Evolutionary conservation across 2,329 filamentous ascomycete species (phyloP).

Genomic region (Paraphaeosphaeria sporulosa): DNA sequence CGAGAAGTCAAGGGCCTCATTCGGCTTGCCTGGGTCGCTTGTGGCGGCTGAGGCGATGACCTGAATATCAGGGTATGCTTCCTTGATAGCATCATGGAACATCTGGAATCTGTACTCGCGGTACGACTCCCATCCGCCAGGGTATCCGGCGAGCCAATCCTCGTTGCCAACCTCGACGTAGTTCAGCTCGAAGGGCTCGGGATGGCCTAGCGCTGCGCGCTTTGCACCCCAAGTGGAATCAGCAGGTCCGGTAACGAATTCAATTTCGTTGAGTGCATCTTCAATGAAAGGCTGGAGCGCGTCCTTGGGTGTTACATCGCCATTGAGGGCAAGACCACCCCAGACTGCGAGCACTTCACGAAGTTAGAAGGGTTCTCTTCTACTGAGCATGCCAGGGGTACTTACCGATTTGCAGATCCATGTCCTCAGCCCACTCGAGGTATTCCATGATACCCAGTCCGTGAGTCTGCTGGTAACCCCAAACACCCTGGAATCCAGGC

Average conservation of each 20-base stretch:
- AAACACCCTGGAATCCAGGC: conserved; percentile 55
- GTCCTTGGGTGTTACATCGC: conserved; percentile 46
- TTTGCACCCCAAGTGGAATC: conserved; percentile 44
- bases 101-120: conserved; percentile 43
- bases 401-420: conserved; percentile 50
- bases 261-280: conserved; percentile 48
- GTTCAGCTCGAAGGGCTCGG: conserved; percentile 47
- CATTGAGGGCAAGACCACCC: conserved; percentile 55
- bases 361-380: conserved; percentile 17
- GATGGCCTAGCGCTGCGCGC: conserved; percentile 46
- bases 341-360: conserved; percentile 51
- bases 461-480: conserved; percentile 53
- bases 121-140: conserved; percentile 37
- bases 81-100: conserved; percentile 45
- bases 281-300: conserved; percentile 49
- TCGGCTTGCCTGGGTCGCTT: conserved; percentile 31
- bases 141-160: conserved; percentile 46
- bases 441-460: conserved; percentile 58
- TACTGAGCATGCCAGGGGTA: background rate
- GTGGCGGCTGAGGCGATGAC: conserved; percentile 44
- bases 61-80: conserved; percentile 44
- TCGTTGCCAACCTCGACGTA: conserved; percentile 51
- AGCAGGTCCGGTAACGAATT: conserved; percentile 41
- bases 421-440: conserved; percentile 57
- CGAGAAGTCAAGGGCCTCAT: conserved; percentile 26